Conservation (phyloP, 2,329 filamentous ascomycete species). For the Hymenoscyphus albidus region DNA sequence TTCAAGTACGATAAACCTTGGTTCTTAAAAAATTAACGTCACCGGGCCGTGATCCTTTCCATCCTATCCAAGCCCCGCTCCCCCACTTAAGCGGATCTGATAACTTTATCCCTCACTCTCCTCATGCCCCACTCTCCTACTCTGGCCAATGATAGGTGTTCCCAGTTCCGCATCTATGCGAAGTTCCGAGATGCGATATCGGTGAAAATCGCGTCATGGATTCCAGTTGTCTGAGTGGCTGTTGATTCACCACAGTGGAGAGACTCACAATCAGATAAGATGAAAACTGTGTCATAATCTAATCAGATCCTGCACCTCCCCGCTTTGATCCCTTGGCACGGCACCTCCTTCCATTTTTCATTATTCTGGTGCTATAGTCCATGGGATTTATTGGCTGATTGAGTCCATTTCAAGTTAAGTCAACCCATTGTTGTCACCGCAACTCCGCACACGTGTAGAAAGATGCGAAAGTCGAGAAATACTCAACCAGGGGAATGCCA, state of each 20-base stretch:
- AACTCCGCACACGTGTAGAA: background rate
- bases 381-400: background rate
- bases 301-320: constrained; percentile 7
- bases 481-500: background rate
- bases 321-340: background rate
- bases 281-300: constrained; percentile 6
- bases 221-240: background rate
- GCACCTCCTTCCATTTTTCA: background rate
- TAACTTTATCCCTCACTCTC: constrained; percentile 10
- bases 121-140: background rate
- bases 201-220: background rate
- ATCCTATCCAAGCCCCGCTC: background rate
- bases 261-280: constrained; percentile 8
- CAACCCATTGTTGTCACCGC: background rate
- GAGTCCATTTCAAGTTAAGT: background rate
- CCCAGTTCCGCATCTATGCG: constrained; percentile 2
- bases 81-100: constrained; percentile 7
- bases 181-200: background rate
- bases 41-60: background rate
- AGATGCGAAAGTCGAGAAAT: background rate
- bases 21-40: background rate
- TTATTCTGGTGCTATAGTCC: background rate
- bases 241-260: background rate
- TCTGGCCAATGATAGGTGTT: background rate
- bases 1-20: background rate